phyloP scores from a whole-genome alignment of 2,329 filamentous ascomycete species.

The Cucurbitaria berberidis region DNA sequence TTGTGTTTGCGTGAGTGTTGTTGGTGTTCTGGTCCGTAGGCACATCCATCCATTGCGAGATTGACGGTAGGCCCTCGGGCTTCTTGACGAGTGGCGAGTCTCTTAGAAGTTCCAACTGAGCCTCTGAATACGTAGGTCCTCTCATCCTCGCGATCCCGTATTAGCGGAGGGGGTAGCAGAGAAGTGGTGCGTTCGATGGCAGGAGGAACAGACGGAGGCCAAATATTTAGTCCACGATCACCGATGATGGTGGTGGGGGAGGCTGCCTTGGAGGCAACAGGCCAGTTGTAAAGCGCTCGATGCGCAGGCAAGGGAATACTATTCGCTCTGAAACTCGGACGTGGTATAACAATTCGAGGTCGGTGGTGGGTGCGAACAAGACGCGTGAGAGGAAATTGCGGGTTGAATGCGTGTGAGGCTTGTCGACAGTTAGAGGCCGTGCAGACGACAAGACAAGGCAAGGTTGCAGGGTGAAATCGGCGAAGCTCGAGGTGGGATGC shows the following conservation, averaged over 20 bases:
- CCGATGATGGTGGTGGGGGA: conserved; percentile 15
- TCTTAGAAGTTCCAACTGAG: conserved; percentile 76
- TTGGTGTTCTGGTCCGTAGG: conserved; percentile 34
- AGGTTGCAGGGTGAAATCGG: conserved; percentile 7
- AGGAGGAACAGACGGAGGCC: conserved; percentile 5
- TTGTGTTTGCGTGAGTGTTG: conserved; percentile 33
- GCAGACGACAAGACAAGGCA: not conserved
- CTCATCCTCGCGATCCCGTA: conserved; percentile 33
- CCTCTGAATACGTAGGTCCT: conserved; percentile 68
- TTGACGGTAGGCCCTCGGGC: conserved; percentile 77
- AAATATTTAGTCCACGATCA: conserved; percentile 8
- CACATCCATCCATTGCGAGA: conserved; percentile 96
- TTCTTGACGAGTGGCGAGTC: conserved; percentile 83
- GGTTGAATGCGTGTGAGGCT: not conserved
- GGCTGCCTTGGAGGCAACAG: conserved; percentile 26
- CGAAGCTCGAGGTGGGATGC: conserved; percentile 31
- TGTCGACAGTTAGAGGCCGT: not conserved
- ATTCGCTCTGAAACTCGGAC: conserved; percentile 14
- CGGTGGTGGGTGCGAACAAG: conserved; percentile 11
- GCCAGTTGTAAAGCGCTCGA: conserved; percentile 21
- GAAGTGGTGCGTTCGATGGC: conserved; percentile 5
- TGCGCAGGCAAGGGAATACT: conserved; percentile 23
- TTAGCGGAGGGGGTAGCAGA: conserved; percentile 20
- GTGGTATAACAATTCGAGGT: conserved; percentile 17
- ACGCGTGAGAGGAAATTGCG: not conserved